A percentile compares a stretch with the other conserved stretches of the same genome.
These are phyloP conservation scores for Penicillium angulare DNA, from an alignment of 495 filamentous ascomycete genomes.

Conservation along the genomic window DNA sequence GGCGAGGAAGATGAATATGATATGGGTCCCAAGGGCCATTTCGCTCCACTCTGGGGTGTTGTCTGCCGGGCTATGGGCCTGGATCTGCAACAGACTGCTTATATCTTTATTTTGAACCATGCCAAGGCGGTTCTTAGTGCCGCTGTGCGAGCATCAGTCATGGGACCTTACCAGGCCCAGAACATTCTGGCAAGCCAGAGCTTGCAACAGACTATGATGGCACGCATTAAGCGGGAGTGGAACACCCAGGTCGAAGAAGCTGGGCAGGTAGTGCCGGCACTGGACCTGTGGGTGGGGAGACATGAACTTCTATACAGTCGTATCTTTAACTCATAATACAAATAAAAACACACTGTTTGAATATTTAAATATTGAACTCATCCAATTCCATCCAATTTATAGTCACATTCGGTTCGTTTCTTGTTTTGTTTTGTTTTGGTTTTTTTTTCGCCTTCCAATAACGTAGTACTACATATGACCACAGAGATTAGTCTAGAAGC, in stretches of 20 bases:
- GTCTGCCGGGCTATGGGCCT: slow-evolving; percentile 65
- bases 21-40: slow-evolving; percentile 57
- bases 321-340: slow-evolving; percentile 77
- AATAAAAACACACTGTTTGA: not conserved
- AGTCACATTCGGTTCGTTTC: too few relatives aligned
- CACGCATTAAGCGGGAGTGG: slow-evolving; percentile 61
- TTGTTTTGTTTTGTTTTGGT: not conserved
- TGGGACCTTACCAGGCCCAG: slow-evolving; percentile 94
- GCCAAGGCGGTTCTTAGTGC: slow-evolving; percentile 86
- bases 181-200: slow-evolving; percentile 67
- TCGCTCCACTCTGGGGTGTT: slow-evolving; percentile 77
- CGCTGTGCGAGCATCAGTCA: slow-evolving; percentile 80
- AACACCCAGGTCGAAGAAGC: slow-evolving; percentile 66
- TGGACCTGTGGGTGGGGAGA: slow-evolving; percentile 93
- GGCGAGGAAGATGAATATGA: slow-evolving; percentile 28
- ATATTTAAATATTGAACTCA: not conserved
- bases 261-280: slow-evolving; percentile 79
- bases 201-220: slow-evolving; percentile 60
- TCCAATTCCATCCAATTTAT: too few relatives aligned
- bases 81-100: slow-evolving; percentile 63
- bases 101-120: slow-evolving; percentile 85
- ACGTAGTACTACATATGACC: slow-evolving; percentile 39
- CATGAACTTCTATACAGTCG: slow-evolving; percentile 94
- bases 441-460: slow-evolving; percentile 8
- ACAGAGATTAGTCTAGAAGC: slow-evolving; percentile 17